Conservation (phyloP, 768 basidiomycete species). For the Cubamyces sp. region DNA sequence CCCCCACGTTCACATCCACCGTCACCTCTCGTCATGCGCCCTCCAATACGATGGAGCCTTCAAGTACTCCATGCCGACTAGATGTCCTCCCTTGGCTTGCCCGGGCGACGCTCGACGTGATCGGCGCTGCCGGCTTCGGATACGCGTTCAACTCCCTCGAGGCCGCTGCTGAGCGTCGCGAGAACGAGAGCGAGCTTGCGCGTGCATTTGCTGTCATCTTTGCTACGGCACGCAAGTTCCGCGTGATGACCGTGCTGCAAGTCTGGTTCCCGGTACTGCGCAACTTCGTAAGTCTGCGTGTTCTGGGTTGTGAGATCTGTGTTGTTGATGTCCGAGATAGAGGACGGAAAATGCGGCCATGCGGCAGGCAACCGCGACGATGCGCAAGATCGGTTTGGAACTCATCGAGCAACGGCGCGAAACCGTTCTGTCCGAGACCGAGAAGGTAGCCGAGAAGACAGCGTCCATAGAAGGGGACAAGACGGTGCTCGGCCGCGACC, state of each 20-base stretch:
- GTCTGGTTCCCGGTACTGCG: slow-evolving; percentile 61
- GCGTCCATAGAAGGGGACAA: slow-evolving; percentile 35
- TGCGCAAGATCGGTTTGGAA: slow-evolving; percentile 55
- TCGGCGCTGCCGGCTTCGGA: slow-evolving; percentile 72
- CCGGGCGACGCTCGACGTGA: slow-evolving; percentile 74
- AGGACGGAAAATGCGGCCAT: slow-evolving; percentile 50
- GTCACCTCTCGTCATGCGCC: neutral
- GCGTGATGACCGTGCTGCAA: slow-evolving; percentile 55
- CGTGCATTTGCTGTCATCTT: slow-evolving; percentile 58
- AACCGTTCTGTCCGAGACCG: slow-evolving; percentile 34
- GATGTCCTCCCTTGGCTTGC: slow-evolving; percentile 70
- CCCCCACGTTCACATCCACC: slow-evolving; percentile 8
- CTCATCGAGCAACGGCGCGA: slow-evolving; percentile 55
- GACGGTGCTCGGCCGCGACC: slow-evolving; percentile 46
- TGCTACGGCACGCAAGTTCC: slow-evolving; percentile 53
- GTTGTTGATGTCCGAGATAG: slow-evolving; percentile 34
- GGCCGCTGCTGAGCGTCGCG: slow-evolving; percentile 30
- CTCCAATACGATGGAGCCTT: too few relatives aligned
- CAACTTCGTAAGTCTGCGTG: slow-evolving; percentile 48
- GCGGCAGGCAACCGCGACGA: slow-evolving; percentile 47
- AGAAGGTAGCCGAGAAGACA: slow-evolving; percentile 23
- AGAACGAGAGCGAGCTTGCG: slow-evolving; percentile 56
- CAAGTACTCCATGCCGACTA: slow-evolving; percentile 35
- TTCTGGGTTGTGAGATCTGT: neutral
- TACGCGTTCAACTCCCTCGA: slow-evolving; percentile 58